These are phyloP conservation scores for Rhynchospora pubera DNA, from an alignment of 176 grass and related monocot genomes.

Conservation along the genomic window DNA sequence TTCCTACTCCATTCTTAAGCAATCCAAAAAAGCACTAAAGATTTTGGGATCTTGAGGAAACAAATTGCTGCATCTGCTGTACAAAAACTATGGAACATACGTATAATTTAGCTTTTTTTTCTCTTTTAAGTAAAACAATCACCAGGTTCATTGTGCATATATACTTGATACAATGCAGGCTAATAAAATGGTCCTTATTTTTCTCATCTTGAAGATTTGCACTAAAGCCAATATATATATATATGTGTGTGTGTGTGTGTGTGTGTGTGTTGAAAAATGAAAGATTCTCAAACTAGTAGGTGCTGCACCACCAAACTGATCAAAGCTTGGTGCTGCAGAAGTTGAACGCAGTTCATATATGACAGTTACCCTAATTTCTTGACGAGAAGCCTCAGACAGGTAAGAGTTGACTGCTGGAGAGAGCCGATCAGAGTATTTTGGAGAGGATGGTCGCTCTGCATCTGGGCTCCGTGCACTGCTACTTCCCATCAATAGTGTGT, in stretches of 20 bases:
- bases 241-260: too few relatives aligned
- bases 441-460: conserved; percentile 62
- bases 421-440: conserved; percentile 95
- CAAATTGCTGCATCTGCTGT: background rate
- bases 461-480: conserved; percentile 89
- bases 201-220: background rate
- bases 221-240: too few relatives aligned
- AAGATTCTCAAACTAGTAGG: background rate
- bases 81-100: background rate
- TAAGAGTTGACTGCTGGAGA: conserved; percentile 89
- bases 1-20: background rate
- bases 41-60: background rate
- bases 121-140: background rate
- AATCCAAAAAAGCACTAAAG: background rate
- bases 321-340: background rate
- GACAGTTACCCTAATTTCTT: conserved; percentile 86
- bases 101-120: background rate
- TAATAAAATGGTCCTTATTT: background rate
- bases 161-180: background rate
- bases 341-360: background rate
- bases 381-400: conserved; percentile 92
- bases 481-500: conserved; percentile 70
- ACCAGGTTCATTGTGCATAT: background rate
- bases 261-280: too few relatives aligned
- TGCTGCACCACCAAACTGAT: background rate